Evolutionary conservation across 2,329 filamentous ascomycete genomes (phyloP), one percentile per base, ranked within the genome.

Genomic region (Cordyceps militaris): DNA sequence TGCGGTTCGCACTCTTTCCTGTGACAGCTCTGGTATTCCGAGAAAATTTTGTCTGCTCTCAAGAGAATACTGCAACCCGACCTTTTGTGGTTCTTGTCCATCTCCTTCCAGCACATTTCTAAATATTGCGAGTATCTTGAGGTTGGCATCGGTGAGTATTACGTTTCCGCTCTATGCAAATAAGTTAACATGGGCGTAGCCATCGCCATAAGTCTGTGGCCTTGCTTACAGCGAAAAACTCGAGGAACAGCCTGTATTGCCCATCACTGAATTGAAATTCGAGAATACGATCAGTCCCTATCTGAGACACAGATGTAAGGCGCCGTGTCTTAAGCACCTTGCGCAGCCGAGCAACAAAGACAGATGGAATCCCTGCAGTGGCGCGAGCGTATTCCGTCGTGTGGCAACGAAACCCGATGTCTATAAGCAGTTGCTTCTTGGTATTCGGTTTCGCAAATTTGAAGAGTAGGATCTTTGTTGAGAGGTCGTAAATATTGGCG

Each of bases 371-470:
- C 19, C 88, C 83, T 4, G 92, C 90, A 1, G 93, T 93, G 1
- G 91, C 88, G 63, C 94, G 88, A 28, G 89, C 85, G 76, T 96
- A 99, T 65, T 88, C 85, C 32, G 94, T 97, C 59, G 97, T 79
- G 70, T 99, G 94, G 72, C 91, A 95, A 69, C 94, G 91, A 73
- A 99, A 99, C 30, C 94, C 94, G 1, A 90, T 94, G 71, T 99
- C 94, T 66, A 99, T 85, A 53, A 99, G 79, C 28, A 99, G 80
- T 71, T 97, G 93, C 69, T 94, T 87, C 72, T 92, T 91, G 64
- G 87, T 82, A 67, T 93, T 87, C 44, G 93, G 91, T 71, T 94
- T 96, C 57, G 91, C 86, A 69, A 99, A 94, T 70, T 97, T 97
- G 72, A 99, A 82, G 26, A 97, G 85, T 68, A 97, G 90, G 68